These are phyloP conservation scores for Fonsecaea nubica DNA, from an alignment of 2,329 filamentous ascomycete genomes.

Conservation along the genomic window DNA sequence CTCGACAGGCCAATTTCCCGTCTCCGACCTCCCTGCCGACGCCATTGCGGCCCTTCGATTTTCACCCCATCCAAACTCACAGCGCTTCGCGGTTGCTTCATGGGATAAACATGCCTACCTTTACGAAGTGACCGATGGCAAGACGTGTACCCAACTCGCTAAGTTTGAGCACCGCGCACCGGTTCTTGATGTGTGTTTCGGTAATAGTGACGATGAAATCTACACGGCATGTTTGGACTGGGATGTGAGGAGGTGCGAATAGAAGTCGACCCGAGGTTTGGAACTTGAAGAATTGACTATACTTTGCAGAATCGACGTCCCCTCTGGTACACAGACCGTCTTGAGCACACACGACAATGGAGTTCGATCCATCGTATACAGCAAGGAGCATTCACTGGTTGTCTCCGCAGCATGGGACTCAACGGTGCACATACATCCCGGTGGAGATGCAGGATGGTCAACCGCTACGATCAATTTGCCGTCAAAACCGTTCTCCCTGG, in stretches of 20 bases:
- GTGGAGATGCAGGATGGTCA: slow-evolving; percentile 53
- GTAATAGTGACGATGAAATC: slow-evolving; percentile 78
- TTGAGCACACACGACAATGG: slow-evolving; percentile 79
- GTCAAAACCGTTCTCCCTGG: slow-evolving; percentile 87
- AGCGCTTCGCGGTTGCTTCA: slow-evolving; percentile 84
- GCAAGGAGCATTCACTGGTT: slow-evolving; percentile 74
- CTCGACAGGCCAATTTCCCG: slow-evolving; percentile 74
- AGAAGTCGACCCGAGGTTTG: slow-evolving; percentile 5
- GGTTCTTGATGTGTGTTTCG: slow-evolving; percentile 90
- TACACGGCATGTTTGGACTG: slow-evolving; percentile 88
- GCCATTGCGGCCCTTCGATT: slow-evolving; percentile 87
- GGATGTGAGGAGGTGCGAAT: slow-evolving; percentile 74
- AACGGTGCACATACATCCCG: slow-evolving; percentile 83
- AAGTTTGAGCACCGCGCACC: slow-evolving; percentile 79
- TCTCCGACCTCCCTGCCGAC: slow-evolving; percentile 81
- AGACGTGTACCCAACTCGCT: slow-evolving; percentile 44
- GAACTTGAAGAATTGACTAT: slow-evolving; percentile 1
- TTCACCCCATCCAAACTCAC: slow-evolving; percentile 75
- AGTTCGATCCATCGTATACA: slow-evolving; percentile 85
- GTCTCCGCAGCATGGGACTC: slow-evolving; percentile 93
- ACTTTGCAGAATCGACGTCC: slow-evolving; percentile 68
- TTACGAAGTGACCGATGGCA: slow-evolving; percentile 78
- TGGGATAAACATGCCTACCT: slow-evolving; percentile 94
- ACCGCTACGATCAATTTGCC: slow-evolving; percentile 75
- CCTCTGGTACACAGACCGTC: slow-evolving; percentile 73